A percentile compares a stretch with the other conserved stretches of the same genome.
Evolutionary conservation across 1,284 basidiomycete species (phyloP).

Genomic region (Mycosarcoma mackinlayi): DNA sequence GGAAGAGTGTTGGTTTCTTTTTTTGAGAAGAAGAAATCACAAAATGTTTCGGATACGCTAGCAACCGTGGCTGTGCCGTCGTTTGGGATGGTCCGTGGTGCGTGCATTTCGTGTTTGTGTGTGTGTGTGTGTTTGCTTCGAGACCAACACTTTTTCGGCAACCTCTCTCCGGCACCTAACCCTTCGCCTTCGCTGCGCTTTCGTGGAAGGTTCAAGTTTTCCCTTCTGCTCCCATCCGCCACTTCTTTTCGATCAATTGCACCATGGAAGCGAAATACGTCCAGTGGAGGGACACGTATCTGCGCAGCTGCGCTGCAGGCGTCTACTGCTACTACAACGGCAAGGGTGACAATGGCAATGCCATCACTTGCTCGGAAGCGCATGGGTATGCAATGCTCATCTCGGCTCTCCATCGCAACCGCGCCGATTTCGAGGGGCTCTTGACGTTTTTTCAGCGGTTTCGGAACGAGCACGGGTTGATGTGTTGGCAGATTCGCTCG

Average conservation of each 20-base stretch:
- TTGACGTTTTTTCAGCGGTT: conserved; percentile 54
- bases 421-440: conserved; percentile 56
- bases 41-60: too few species aligned
- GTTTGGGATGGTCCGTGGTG: too few species aligned
- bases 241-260: not conserved
- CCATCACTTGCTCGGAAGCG: conserved; percentile 64
- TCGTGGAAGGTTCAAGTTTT: too few species aligned
- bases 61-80: too few species aligned
- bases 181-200: not conserved
- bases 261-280: conserved; percentile 55
- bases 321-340: conserved; percentile 62
- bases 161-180: not conserved
- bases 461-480: conserved; percentile 53
- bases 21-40: too few species aligned
- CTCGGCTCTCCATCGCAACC: conserved; percentile 56
- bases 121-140: not conserved
- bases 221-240: not conserved
- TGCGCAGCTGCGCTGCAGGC: conserved; percentile 33
- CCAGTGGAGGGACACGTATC: conserved; percentile 35
- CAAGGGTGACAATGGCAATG: conserved; percentile 57
- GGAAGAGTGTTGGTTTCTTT: too few species aligned
- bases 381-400: conserved; percentile 65
- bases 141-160: conserved; percentile 5
- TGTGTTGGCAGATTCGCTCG: conserved; percentile 63
- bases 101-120: conserved; percentile 6